phyloP scores from a whole-genome alignment of 2,329 filamentous ascomycete genomes.

The Colletotrichum sp. region DNA sequence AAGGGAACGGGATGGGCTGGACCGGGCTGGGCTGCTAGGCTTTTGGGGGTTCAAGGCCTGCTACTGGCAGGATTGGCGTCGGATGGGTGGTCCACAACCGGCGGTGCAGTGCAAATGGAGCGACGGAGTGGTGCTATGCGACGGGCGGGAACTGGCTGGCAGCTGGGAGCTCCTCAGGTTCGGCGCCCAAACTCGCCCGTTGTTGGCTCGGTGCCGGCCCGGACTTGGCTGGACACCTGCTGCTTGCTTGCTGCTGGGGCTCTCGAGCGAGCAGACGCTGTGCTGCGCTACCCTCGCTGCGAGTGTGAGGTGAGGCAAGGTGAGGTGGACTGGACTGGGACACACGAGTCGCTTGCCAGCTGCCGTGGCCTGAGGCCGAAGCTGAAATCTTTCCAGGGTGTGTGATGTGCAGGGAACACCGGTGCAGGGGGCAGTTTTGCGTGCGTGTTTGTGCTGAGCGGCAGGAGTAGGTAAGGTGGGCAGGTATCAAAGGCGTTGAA shows the following conservation, averaged over 20 bases:
- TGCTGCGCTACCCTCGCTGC: neutral
- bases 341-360: neutral
- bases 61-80: conserved; percentile 4
- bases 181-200: neutral
- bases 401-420: neutral
- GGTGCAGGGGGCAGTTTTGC: neutral
- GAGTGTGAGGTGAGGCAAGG: neutral
- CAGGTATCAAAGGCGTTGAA: neutral
- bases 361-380: neutral
- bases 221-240: neutral
- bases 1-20: conserved; percentile 13
- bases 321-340: neutral
- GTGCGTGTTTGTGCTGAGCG: neutral
- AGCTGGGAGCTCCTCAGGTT: neutral
- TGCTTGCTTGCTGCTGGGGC: neutral
- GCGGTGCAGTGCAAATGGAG: conserved; percentile 16
- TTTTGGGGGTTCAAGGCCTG: neutral
- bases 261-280: neutral
- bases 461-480: neutral
- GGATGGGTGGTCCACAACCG: conserved; percentile 6
- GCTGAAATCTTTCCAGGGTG: neutral
- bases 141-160: neutral
- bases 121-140: neutral
- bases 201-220: conserved; percentile 16
- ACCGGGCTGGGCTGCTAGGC: conserved; percentile 12